These are phyloP conservation scores for Chionographis japonica DNA, from an alignment of 106 monocot species.

Conservation along the genomic window DNA sequence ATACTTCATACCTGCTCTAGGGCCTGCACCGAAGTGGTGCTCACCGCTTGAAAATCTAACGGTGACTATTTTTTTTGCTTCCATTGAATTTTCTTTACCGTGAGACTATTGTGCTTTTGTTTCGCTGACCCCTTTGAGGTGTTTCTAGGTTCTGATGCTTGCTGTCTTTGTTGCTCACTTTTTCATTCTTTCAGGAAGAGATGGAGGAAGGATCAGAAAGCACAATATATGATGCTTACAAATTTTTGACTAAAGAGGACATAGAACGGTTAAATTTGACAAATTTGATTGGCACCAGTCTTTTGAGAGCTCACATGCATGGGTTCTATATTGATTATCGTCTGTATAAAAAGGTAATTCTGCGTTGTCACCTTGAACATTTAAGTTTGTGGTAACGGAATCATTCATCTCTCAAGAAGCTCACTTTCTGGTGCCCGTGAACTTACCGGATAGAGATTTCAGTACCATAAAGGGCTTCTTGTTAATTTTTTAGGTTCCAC, in stretches of 20 bases:
- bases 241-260: slow-evolving; percentile 88
- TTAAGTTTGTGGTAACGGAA: neutral
- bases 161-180: neutral
- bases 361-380: neutral
- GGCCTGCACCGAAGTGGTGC: slow-evolving; percentile 95
- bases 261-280: slow-evolving; percentile 75
- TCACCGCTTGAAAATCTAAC: slow-evolving; percentile 78
- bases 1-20: slow-evolving; percentile 81
- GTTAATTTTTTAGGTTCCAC: too few relatives aligned
- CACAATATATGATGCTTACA: slow-evolving; percentile 78
- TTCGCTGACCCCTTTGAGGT: neutral
- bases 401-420: neutral
- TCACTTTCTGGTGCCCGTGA: too few relatives aligned
- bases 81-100: neutral
- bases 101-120: neutral
- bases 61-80: slow-evolving; percentile 23
- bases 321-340: slow-evolving; percentile 69
- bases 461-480: too few relatives aligned
- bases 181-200: slow-evolving; percentile 63
- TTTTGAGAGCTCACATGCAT: slow-evolving; percentile 75
- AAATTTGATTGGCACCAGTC: slow-evolving; percentile 55
- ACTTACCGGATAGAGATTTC: too few relatives aligned
- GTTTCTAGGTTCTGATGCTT: neutral
- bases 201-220: slow-evolving; percentile 72
- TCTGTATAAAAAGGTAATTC: slow-evolving; percentile 74